Conservation (phyloP, 768 basidiomycete genomes). For the Goffeauzyma gilvescens region DNA sequence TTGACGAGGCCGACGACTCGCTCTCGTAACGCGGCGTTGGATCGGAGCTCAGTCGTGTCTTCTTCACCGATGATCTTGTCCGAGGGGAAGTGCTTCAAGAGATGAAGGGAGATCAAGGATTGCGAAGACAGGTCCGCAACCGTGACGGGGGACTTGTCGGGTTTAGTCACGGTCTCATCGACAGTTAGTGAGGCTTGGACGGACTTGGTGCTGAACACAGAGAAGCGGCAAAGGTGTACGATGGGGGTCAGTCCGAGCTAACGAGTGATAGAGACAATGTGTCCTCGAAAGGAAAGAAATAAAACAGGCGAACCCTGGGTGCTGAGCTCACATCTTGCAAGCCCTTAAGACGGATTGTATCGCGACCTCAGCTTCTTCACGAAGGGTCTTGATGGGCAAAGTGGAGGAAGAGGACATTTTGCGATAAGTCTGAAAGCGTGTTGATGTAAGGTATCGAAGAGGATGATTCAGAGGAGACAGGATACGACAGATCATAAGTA, state of each 20-base stretch:
- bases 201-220: slow-evolving; percentile 40
- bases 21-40: slow-evolving; percentile 39
- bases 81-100: slow-evolving; percentile 54
- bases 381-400: slow-evolving; percentile 35
- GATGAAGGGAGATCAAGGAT: slow-evolving; percentile 68
- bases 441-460: too few relatives aligned
- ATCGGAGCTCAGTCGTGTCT: slow-evolving; percentile 60
- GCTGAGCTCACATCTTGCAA: slow-evolving; percentile 40
- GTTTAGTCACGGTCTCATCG: slow-evolving; percentile 70
- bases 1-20: slow-evolving; percentile 68
- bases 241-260: neutral
- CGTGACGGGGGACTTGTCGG: slow-evolving; percentile 80
- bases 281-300: neutral
- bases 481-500: too few relatives aligned
- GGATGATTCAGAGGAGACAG: too few relatives aligned
- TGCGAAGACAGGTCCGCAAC: slow-evolving; percentile 91
- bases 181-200: slow-evolving; percentile 73
- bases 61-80: slow-evolving; percentile 92
- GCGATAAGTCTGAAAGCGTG: too few relatives aligned
- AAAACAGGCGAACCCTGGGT: too few relatives aligned
- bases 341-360: slow-evolving; percentile 73
- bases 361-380: slow-evolving; percentile 59
- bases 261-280: neutral
- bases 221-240: neutral
- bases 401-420: neutral